Evolutionary conservation across 768 basidiomycete genomes (phyloP).

Genomic region (Punctularia strigosozonata): DNA sequence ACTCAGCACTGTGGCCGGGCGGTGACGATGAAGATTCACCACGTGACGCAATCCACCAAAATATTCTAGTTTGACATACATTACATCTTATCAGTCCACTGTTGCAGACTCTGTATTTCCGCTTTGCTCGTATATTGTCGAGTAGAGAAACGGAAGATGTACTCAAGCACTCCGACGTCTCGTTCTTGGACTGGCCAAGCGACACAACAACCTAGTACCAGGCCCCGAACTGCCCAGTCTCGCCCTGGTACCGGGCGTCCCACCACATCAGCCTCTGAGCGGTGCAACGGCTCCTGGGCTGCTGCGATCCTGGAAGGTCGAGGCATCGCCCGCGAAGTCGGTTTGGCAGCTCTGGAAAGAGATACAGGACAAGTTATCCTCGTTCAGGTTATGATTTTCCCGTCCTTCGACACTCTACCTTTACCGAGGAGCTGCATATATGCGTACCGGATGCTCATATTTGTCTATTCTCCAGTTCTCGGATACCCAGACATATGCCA

Average conservation of each 20-base stretch:
- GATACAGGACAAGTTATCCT: slow-evolving; percentile 67
- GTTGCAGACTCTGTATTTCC: too few species aligned
- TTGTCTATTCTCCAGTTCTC: slow-evolving; percentile 38
- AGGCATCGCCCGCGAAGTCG: slow-evolving; percentile 73
- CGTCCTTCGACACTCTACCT: too few species aligned
- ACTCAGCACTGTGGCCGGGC: too few species aligned
- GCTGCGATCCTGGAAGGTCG: slow-evolving; percentile 68
- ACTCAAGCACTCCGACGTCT: slow-evolving; percentile 8
- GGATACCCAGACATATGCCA: slow-evolving; percentile 83
- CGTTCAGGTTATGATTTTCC: slow-evolving; percentile 54
- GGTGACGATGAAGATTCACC: too few species aligned
- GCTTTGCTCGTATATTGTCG: too few species aligned
- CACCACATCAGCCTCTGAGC: slow-evolving; percentile 48
- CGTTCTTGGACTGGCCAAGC: slow-evolving; percentile 50
- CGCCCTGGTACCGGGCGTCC: slow-evolving; percentile 49
- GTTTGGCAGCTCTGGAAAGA: slow-evolving; percentile 75
- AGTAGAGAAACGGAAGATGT: too few species aligned
- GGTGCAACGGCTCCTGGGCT: slow-evolving; percentile 49
- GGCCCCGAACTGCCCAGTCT: slow-evolving; percentile 24
- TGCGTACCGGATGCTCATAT: slow-evolving; percentile 1
- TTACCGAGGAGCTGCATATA: too few species aligned
- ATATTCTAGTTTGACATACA: too few species aligned
- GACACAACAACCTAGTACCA: slow-evolving; percentile 20
- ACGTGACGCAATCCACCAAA: too few species aligned
- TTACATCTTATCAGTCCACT: too few species aligned